Percentiles rank a stretch among this genome's conserved stretches.
These are phyloP conservation scores for Hyaloscypha variabilis DNA, from an alignment of 495 filamentous ascomycete species.

Conservation along the genomic window DNA sequence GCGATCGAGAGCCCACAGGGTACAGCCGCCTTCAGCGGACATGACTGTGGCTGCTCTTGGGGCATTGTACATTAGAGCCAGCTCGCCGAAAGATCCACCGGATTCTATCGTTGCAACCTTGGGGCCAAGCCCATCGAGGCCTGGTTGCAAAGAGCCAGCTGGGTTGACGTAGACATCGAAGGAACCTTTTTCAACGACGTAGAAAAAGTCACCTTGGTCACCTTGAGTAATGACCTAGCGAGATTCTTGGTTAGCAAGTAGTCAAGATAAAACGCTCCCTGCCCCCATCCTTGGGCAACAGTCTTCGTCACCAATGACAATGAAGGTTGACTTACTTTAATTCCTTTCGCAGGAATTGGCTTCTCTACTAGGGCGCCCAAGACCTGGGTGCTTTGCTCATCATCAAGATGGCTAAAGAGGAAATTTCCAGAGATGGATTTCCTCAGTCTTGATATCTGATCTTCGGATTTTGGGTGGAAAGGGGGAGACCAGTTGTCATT, in stretches of 20 bases:
- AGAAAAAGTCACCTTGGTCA: constrained; percentile 96
- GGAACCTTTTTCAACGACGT: constrained; percentile 87
- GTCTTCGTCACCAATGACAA: constrained; percentile 21
- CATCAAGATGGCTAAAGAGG: constrained; percentile 91
- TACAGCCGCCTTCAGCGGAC: constrained; percentile 75
- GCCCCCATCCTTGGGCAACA: neutral
- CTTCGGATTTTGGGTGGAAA: constrained; percentile 75
- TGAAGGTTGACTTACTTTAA: constrained; percentile 58
- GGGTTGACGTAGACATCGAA: constrained; percentile 93
- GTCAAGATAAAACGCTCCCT: neutral
- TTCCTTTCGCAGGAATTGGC: constrained; percentile 89
- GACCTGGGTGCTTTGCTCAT: constrained; percentile 85
- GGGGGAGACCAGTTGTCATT: constrained; percentile 92
- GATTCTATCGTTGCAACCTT: constrained; percentile 82
- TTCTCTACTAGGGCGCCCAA: constrained; percentile 93
- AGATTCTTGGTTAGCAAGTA: neutral
- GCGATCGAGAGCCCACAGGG: constrained; percentile 91
- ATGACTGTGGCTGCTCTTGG: constrained; percentile 96
- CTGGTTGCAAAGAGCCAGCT: constrained; percentile 77
- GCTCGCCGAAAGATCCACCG: constrained; percentile 95
- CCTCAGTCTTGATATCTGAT: constrained; percentile 79
- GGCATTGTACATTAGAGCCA: constrained; percentile 98
- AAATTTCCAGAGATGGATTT: constrained; percentile 87
- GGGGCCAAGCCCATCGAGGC: constrained; percentile 79
- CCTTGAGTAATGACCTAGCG: constrained; percentile 86